Evolutionary conservation across 306 rosid species (phyloP), one percentile per base, ranked within the genome.

Genomic region (Cercis canadensis): DNA sequence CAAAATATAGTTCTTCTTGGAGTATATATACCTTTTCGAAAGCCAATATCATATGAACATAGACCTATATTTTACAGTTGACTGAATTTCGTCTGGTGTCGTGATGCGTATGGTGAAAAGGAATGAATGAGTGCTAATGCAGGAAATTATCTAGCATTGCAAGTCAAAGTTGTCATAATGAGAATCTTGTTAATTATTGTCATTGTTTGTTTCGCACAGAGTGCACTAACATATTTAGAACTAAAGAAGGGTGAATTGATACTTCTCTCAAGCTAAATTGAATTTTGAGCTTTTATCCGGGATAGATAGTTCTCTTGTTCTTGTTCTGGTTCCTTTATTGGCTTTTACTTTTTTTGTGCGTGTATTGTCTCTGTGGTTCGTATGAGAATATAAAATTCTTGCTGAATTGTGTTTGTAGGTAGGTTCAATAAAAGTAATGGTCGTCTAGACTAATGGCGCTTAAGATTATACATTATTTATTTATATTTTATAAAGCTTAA

Each of bases 121-220:
- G 50, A 13, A 58, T 50, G 17, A 16, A 29, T 9, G 11, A 31
- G 40, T 59, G 9, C 51, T 49, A n/a, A n/a, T n/a, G n/a, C n/a
- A n/a, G n/a, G n/a, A n/a, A n/a, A n/a, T n/a, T n/a, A 40, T 43
- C 32, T 33, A 32, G 34, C 52, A 32, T 60, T 52, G n/a, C 52
- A 53, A 43, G 34, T 40, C 53, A 13, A 17, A 54, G 19, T 44
- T 18, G 36, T 66, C 24, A 59, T 63, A 67, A 34, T 52, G 58
- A 37, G 14, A 66, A 15, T 67, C 63, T 29, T 57, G 67, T 57
- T 24, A 9, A 7, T 50, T 51, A n/a, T n/a, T n/a, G n/a, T n/a
- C n/a, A n/a, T n/a, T n/a, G n/a, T n/a, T n/a, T n/a, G n/a, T n/a
- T n/a, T n/a, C n/a, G 15, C 21, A 51, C 15, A 31, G 61, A 43